Evolutionary conservation across 352 stramenopile species (phyloP), one percentile per base, ranked within the genome.

Genomic region (Phytophthora hybrid): DNA sequence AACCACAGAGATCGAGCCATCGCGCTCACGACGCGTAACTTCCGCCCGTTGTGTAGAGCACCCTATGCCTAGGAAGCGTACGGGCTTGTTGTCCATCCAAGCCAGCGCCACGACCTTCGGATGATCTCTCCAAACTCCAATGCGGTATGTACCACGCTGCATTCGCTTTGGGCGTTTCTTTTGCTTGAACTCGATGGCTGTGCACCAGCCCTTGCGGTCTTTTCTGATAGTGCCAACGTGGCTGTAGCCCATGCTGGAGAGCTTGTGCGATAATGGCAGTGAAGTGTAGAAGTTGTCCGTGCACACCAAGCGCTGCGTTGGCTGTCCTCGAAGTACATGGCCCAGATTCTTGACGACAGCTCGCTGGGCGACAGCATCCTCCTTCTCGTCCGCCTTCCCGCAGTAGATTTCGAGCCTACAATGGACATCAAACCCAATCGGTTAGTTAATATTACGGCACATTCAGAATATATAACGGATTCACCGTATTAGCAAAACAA

Each of bases 161-260:
- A 71, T 66, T 0, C 13, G 16, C n/a, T 69, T 70, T 4, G 69
- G 73, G 0, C 64, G 64, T 5, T 14, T 31, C 16, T 67, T n/a
- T 6, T 66, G 19, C 7, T 21, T 66, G 57, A 72, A 80, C 11
- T 71, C 46, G 18, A 77, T 69, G 0, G 19, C 23, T 1, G 31
- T 37, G 11, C 56, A 70, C 56, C 58, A 74, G 2, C 69, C 69
- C 1, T 69, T 59, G 0, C 65, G 60, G 18, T 75, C 58, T 0
- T 59, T 69, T 0, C 69, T 56, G 0, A 66, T 44, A 6, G 65
- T 75, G 4, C 69, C 62, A 8, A 77, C 65, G 37, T 74, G 65
- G 51, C 55, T 58, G 10, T 53, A 21, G 0, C 56, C 52, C 39
- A 66, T 70, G 4, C 55, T 47, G 2, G 73, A 47, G 1, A 76